A percentile compares a stretch with the other conserved stretches of the same genome.
Evolutionary conservation across 2,329 filamentous ascomycete genomes (phyloP).

Genomic region (Ploettnerulaceae sp.): DNA sequence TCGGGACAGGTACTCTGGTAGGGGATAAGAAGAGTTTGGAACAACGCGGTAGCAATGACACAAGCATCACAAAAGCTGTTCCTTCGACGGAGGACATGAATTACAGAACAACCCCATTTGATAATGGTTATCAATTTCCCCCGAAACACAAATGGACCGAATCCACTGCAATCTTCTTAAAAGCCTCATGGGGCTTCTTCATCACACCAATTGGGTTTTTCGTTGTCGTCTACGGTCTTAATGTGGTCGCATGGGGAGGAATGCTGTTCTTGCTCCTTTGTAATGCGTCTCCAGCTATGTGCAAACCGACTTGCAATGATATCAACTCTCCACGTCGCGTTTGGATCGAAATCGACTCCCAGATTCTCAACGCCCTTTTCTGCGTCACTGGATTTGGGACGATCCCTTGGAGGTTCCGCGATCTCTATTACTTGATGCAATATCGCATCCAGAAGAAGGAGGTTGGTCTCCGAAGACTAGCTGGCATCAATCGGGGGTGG

Average conservation of each 20-base stretch:
- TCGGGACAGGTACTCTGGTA: constrained; percentile 7
- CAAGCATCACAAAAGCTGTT: constrained; percentile 16
- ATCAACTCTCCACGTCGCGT: constrained; percentile 71
- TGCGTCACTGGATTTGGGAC: constrained; percentile 83
- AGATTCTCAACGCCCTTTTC: constrained; percentile 80
- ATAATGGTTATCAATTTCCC: constrained; percentile 63
- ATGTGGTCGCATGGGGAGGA: constrained; percentile 82
- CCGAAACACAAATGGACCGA: constrained; percentile 56
- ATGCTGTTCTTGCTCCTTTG: constrained; percentile 85
- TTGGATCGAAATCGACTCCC: constrained; percentile 82
- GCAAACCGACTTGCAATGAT: constrained; percentile 62
- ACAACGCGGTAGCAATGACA: constrained; percentile 24
- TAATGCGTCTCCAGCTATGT: constrained; percentile 71
- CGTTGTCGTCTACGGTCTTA: constrained; percentile 73
- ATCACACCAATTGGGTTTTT: constrained; percentile 71
- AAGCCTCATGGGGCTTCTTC: constrained; percentile 67
- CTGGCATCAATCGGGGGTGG: constrained; percentile 71
- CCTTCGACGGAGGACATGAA: constrained; percentile 14
- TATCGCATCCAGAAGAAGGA: constrained; percentile 53
- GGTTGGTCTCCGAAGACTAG: constrained; percentile 60
- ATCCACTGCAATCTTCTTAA: constrained; percentile 51
- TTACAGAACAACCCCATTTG: constrained; percentile 39
- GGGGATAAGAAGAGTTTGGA: constrained; percentile 11
- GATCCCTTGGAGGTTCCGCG: constrained; percentile 78
- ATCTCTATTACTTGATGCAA: constrained; percentile 67